Conservation (phyloP, 2,329 filamentous ascomycete species). For the Mollisiaceae sp. region DNA sequence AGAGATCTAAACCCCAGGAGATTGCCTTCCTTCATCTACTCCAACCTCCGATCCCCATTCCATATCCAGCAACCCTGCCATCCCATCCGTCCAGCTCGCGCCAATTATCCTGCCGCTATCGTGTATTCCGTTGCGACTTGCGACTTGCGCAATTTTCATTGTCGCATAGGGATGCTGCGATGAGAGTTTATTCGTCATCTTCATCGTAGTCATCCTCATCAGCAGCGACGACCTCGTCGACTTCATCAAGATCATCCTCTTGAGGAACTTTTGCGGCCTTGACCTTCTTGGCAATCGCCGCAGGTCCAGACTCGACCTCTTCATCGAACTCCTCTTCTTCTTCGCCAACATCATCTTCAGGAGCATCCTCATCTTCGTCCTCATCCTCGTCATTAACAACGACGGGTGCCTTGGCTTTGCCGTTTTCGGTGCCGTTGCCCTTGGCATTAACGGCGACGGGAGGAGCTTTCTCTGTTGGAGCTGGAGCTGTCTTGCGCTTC, state of each 20-base stretch:
- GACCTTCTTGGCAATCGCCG: slow-evolving; percentile 18
- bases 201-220: slow-evolving; percentile 23
- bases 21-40: not conserved
- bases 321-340: slow-evolving; percentile 22
- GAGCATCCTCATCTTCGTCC: slow-evolving; percentile 26
- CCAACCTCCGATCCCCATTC: not conserved
- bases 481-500: slow-evolving; percentile 37
- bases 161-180: not conserved
- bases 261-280: slow-evolving; percentile 18
- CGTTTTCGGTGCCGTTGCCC: not conserved
- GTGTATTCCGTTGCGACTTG: not conserved
- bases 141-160: too few relatives aligned
- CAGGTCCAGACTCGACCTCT: slow-evolving; percentile 19
- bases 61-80: not conserved
- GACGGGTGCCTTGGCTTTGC: slow-evolving; percentile 25
- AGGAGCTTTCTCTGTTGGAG: slow-evolving; percentile 14
- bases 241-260: slow-evolving; percentile 27
- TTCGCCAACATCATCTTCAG: slow-evolving; percentile 27
- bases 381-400: slow-evolving; percentile 23
- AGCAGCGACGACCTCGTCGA: slow-evolving; percentile 18
- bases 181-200: slow-evolving; percentile 21
- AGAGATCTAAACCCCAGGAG: slow-evolving; percentile 8
- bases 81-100: not conserved
- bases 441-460: slow-evolving; percentile 1
- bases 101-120: not conserved